Base-by-base conservation (phyloP, 129 eudicot species). In the Erigeron canadensis region DNA sequence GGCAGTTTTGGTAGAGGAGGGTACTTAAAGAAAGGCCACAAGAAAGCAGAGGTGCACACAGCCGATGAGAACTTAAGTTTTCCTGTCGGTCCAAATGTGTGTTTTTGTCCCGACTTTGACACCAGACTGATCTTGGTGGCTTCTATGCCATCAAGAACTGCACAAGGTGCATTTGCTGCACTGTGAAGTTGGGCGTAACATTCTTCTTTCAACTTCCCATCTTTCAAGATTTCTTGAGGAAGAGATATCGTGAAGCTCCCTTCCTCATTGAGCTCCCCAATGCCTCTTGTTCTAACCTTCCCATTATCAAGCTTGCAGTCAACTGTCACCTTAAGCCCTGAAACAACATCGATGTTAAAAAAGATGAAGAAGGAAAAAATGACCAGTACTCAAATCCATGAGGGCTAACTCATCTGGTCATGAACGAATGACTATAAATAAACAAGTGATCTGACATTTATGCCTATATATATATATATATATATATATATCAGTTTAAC, bases 181-280 rank as follows among this genome's bases (percentile, higher is more conserved):
- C 86, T 80, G 68, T 87, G 96, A 70, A 92, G 96, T 69, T 87
- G 96, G 6, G 86, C 86, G 18, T 86, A 85, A 75, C 98, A 92
- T 71, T 92, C 95, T 69, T 87, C 84, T 60, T 75, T 80, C 50
- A 87, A 67, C 13, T 86, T 79, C 8, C 87, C 96, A 69, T 91
- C 81, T 79, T 88, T 63, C 21, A 92, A 43, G 7, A 86, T 70
- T 65, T 89, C 89, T 39, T 80, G 68, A 1, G 98, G 88, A 62
- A 92, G 75, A 17, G 87, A 71, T n/a, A 89, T 84, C 72, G 79
- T 80, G 74, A 92, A 92, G 43, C 85, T 83, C 15, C 98, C 98
- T 70, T 83, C 78, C 63, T 60, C 68, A 67, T 85, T 79, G 2
- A 92, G 89, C 79, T 87, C 76, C 19, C 98, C 91, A n/a, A 56